These are phyloP conservation scores for Acer saccharum DNA, from an alignment of 345 rosid genomes.

Conservation along the genomic window DNA sequence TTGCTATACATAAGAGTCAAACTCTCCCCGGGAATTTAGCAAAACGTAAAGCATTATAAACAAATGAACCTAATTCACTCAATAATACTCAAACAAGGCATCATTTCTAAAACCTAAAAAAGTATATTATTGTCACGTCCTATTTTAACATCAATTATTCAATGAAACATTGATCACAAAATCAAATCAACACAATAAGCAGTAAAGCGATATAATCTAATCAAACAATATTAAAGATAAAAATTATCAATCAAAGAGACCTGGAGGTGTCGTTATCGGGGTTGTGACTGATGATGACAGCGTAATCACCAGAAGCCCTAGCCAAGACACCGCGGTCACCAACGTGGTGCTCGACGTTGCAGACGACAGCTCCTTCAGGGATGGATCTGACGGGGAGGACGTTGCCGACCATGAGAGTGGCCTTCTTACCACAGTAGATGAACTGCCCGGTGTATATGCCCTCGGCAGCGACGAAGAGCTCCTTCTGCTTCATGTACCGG, in stretches of 20 bases:
- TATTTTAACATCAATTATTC: no score
- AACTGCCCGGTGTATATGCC: conserved; percentile 61
- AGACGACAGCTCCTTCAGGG: conserved; percentile 55
- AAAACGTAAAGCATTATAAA: no score
- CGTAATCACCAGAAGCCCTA: conserved; percentile 46
- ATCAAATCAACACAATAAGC: not conserved
- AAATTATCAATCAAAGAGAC: conserved; percentile 6
- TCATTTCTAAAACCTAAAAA: not conserved
- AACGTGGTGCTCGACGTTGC: conserved; percentile 55
- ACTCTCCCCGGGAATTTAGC: no score
- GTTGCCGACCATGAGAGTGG: conserved; percentile 58
- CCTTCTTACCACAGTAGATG: conserved; percentile 65
- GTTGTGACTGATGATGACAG: conserved; percentile 49
- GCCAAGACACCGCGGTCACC: conserved; percentile 55
- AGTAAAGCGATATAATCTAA: no score
- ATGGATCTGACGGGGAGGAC: conserved; percentile 51
- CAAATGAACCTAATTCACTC: no score
- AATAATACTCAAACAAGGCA: not conserved
- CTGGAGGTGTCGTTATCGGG: conserved; percentile 57
- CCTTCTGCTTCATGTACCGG: conserved; percentile 54
- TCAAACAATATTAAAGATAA: not conserved
- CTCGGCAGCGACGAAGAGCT: conserved; percentile 57
- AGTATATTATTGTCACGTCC: no score
- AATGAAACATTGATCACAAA: not conserved
- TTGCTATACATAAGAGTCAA: no score